phyloP scores from a whole-genome alignment of 139 green algal species.

The Chlorella sp. region DNA sequence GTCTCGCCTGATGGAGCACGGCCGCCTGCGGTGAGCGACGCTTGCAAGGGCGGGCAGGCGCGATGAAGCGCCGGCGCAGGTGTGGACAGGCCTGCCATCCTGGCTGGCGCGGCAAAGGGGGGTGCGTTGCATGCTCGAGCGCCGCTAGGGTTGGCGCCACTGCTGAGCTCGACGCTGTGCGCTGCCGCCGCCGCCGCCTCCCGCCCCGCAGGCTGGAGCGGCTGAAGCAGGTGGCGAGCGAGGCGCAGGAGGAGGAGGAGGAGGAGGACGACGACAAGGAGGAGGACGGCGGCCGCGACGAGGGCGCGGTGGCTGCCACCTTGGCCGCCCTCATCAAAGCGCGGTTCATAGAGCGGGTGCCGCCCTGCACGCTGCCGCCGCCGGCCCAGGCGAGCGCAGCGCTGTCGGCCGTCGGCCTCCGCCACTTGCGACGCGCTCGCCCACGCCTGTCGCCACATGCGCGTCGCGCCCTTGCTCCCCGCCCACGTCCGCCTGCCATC shows the following conservation, averaged over 20 bases:
- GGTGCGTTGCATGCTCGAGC: too few relatives aligned
- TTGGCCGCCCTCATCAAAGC: conserved; percentile 28
- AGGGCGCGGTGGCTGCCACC: not conserved
- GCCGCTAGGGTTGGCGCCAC: too few relatives aligned
- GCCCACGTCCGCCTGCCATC: not conserved
- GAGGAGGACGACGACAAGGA: conserved; percentile 2
- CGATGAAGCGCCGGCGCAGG: not conserved
- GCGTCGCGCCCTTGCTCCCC: not conserved
- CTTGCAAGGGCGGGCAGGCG: not conserved
- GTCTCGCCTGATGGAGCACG: conserved; percentile 60
- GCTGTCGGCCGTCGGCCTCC: not conserved
- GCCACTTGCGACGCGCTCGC: not conserved
- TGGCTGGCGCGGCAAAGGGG: too few relatives aligned
- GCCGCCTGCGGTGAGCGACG: conserved; percentile 46
- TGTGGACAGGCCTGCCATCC: not conserved
- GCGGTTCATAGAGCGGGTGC: conserved; percentile 39
- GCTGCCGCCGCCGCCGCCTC: too few relatives aligned
- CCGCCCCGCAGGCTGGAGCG: conserved; percentile 18
- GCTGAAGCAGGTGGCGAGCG: conserved; percentile 4
- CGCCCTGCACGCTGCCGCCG: conserved; percentile 28
- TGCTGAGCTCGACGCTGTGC: too few relatives aligned
- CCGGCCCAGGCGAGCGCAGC: conserved; percentile 4
- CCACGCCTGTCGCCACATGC: not conserved
- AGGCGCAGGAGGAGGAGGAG: conserved; percentile 1
- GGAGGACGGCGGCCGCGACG: not conserved